Evolutionary conservation across 441 rosid genomes (phyloP), one percentile per base, ranked within the genome.

Genomic region (Bruguiera hainesii): DNA sequence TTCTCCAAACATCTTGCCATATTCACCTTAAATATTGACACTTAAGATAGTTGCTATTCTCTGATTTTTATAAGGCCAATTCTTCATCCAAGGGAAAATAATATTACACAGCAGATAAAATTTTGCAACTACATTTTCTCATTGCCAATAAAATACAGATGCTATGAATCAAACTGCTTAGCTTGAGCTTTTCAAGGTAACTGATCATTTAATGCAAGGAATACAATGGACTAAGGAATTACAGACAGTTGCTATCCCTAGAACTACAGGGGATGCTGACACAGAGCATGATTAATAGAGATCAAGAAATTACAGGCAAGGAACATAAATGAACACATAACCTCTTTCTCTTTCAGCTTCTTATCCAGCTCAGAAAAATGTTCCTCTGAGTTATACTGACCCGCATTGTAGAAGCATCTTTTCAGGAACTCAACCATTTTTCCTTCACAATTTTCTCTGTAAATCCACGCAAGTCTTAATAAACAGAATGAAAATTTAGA

Each of bases 271-370:
- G 46, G 46, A 37, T 9, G 2, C 46, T 10, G 46, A 37, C 46
- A 37, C 10, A 37, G 11, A 42, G 13, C 16, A 42, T 13, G 48
- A 42, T 42, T 3, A 42, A 42, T 3, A 42, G 5, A 42, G 48
- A 42, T 42, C 57, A 53, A 25, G 29, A 53, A 20, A 20, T 53
- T 53, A 53, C 15, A 0, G 15, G 29, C 57, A 21, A 55, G 23
- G 20, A 58, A 59, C 28, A 30, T 26, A 62, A 48, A 26, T 20
- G n/a, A 57, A 30, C 21, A 56, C 35, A 20, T 72, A 50, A 86
- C 98, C 93, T 91, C 96, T 79, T 91, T 91, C 82, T 83, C 89
- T 72, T 82, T 91, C 60, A 94, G 85, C 76, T 89, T 91, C n/a
- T 26, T 68, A 84, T 85, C 85, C 69, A 90, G 77, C 65, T 85